phyloP scores from a whole-genome alignment of 2,329 filamentous ascomycete genomes.

The Bipolaris sorokiniana region DNA sequence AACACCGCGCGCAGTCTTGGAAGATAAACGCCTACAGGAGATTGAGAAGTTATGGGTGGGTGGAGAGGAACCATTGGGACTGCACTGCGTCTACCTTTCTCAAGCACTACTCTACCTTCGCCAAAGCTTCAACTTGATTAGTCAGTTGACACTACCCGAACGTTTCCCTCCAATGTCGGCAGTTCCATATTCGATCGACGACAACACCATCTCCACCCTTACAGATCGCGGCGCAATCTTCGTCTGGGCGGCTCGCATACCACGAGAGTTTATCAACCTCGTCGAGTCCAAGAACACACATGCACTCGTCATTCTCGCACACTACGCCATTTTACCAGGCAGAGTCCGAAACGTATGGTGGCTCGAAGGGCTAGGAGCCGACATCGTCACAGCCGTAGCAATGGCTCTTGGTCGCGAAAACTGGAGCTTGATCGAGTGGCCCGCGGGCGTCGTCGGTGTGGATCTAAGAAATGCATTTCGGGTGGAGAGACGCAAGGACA shows the following conservation, averaged over 20 bases:
- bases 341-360: slow-evolving; percentile 46
- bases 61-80: slow-evolving; percentile 14
- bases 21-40: slow-evolving; percentile 34
- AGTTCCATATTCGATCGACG: slow-evolving; percentile 39
- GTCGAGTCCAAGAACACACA: slow-evolving; percentile 39
- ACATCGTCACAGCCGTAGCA: slow-evolving; percentile 42
- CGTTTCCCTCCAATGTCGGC: slow-evolving; percentile 34
- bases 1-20: slow-evolving; percentile 32
- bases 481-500: slow-evolving; percentile 21
- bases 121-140: slow-evolving; percentile 40
- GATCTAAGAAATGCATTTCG: slow-evolving; percentile 34
- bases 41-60: slow-evolving; percentile 38
- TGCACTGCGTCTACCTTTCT: slow-evolving; percentile 25
- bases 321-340: slow-evolving; percentile 48
- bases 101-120: slow-evolving; percentile 37
- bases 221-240: slow-evolving; percentile 45
- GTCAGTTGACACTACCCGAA: slow-evolving; percentile 36
- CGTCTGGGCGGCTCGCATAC: slow-evolving; percentile 38
- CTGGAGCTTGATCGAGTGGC: slow-evolving; percentile 42
- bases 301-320: slow-evolving; percentile 47
- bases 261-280: slow-evolving; percentile 38
- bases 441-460: slow-evolving; percentile 36
- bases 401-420: slow-evolving; percentile 41
- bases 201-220: slow-evolving; percentile 34
- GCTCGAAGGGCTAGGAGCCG: slow-evolving; percentile 42